phyloP scores from a whole-genome alignment of 345 rosid species.

The Ailanthus altissimus region DNA sequence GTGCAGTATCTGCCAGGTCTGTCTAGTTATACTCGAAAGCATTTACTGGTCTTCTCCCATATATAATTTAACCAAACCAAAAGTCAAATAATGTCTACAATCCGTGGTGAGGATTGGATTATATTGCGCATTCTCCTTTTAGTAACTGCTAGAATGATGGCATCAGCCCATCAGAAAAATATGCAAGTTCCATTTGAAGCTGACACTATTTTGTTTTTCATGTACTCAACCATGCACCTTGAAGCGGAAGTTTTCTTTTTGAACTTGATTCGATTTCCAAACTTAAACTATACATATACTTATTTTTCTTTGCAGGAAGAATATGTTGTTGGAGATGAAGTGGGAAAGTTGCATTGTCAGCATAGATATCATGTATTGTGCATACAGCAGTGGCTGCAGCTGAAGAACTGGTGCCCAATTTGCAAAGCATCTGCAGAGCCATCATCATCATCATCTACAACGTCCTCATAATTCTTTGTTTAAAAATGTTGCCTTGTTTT shows the following conservation, averaged over 20 bases:
- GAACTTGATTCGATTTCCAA: background rate
- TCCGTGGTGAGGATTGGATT: background rate
- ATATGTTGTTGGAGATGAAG: slow-evolving; percentile 66
- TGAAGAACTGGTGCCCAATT: slow-evolving; percentile 96
- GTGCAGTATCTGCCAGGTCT: slow-evolving; percentile 97
- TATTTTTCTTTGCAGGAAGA: slow-evolving; percentile 67
- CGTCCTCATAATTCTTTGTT: slow-evolving; percentile 8
- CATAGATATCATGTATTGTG: slow-evolving; percentile 71
- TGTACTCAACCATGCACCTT: too few species aligned
- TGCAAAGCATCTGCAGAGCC: slow-evolving; percentile 72
- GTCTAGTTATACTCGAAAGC: slow-evolving; percentile 3
- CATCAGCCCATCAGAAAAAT: background rate
- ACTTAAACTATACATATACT: background rate
- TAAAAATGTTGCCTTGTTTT: slow-evolving; percentile 23
- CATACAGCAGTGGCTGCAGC: slow-evolving; percentile 77
- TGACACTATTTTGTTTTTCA: too few species aligned
- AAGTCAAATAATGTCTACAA: background rate
- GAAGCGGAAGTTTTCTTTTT: too few species aligned
- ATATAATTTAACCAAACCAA: background rate
- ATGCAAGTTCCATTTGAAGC: too few species aligned
- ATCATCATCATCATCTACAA: slow-evolving; percentile 32
- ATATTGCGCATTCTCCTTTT: background rate
- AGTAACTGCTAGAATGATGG: background rate
- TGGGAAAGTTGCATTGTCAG: slow-evolving; percentile 77
- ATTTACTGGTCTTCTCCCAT: background rate